Percentiles rank a stretch among this genome's conserved stretches.
These are phyloP conservation scores for Gardenia jasminoides DNA, from an alignment of 257 asterid species.

Conservation along the genomic window DNA sequence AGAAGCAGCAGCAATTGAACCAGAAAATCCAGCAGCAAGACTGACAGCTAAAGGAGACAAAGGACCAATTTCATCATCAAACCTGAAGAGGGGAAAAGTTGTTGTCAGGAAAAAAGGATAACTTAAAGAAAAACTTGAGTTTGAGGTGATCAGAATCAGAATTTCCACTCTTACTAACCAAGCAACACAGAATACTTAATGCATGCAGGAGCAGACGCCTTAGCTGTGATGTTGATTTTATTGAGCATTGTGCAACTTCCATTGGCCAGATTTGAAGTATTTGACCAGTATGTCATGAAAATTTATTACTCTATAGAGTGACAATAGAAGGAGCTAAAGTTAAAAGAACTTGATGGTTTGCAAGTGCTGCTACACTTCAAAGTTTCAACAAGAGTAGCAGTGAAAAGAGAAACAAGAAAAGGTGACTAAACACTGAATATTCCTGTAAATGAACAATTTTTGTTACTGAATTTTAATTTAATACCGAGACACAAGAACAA, in stretches of 20 bases:
- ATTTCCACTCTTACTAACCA: background rate
- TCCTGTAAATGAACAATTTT: too few species aligned
- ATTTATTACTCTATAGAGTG: background rate
- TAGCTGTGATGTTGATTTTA: background rate
- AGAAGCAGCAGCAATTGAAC: slow-evolving; percentile 92
- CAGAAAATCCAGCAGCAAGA: slow-evolving; percentile 92
- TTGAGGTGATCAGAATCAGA: background rate
- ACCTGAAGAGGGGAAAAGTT: slow-evolving; percentile 39
- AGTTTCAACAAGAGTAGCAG: background rate
- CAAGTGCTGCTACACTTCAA: background rate
- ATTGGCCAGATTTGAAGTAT: background rate
- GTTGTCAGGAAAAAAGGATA: background rate
- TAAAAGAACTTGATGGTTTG: background rate
- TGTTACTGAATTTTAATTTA: background rate
- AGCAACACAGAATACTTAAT: background rate
- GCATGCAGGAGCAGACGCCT: background rate
- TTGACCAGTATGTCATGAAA: background rate
- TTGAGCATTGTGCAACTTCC: background rate
- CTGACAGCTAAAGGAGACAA: slow-evolving; percentile 81
- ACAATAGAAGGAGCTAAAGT: background rate
- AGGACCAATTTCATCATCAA: slow-evolving; percentile 74
- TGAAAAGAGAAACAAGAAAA: background rate
- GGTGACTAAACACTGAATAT: background rate
- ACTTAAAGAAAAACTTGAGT: background rate
- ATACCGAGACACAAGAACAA: background rate